These are phyloP conservation scores for Ascochyta pisi DNA, from an alignment of 2,329 filamentous ascomycete species.

Conservation along the genomic window DNA sequence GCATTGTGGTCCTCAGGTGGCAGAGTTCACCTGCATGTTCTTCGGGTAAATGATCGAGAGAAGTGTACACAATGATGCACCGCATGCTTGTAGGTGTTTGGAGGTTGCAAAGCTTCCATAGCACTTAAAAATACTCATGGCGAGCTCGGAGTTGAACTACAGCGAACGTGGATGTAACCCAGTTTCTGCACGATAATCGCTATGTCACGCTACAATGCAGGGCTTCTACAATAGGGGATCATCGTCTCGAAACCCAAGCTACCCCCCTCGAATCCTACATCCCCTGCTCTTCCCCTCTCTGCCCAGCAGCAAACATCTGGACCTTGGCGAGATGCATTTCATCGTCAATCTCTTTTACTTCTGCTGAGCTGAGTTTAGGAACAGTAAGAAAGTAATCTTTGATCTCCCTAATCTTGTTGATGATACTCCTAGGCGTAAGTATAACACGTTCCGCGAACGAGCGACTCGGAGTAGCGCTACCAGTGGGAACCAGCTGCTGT, in stretches of 20 bases:
- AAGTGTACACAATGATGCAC: slow-evolving; percentile 1
- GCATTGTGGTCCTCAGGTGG: not conserved
- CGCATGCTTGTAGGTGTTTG: not conserved
- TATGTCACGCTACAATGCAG: not conserved
- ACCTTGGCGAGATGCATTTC: slow-evolving; percentile 79
- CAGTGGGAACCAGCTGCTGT: slow-evolving; percentile 9
- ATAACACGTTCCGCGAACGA: slow-evolving; percentile 46
- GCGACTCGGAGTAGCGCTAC: slow-evolving; percentile 32
- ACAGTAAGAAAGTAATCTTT: slow-evolving; percentile 62
- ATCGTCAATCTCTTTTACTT: slow-evolving; percentile 76
- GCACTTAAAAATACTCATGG: not conserved
- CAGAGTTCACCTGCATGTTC: not conserved
- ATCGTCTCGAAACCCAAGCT: not conserved
- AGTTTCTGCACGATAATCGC: not conserved
- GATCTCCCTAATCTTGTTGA: slow-evolving; percentile 54
- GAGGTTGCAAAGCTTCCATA: too few species aligned
- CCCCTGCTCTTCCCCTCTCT: slow-evolving; percentile 48
- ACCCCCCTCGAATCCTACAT: not conserved
- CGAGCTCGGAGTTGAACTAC: not conserved
- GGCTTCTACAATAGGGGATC: too few species aligned
- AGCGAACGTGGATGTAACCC: not conserved
- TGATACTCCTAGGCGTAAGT: slow-evolving; percentile 57
- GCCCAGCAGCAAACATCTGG: slow-evolving; percentile 74
- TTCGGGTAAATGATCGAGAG: slow-evolving; percentile 7
- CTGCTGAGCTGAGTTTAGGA: slow-evolving; percentile 62